Evolutionary conservation across 75 land plant genomes (phyloP), one percentile per base, ranked within the genome.

Genomic region (Chamaecyparis obtusa): DNA sequence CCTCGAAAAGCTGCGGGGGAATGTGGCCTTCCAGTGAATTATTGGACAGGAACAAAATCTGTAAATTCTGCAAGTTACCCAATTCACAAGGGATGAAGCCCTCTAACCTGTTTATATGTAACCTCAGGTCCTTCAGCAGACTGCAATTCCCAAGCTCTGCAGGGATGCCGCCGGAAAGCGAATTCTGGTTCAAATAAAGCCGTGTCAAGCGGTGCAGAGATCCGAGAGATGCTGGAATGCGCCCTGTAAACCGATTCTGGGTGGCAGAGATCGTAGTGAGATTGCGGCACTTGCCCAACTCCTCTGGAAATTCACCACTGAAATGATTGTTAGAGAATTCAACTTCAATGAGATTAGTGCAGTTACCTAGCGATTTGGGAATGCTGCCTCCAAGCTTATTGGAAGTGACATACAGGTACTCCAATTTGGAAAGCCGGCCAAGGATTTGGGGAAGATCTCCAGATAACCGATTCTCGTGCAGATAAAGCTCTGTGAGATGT

Each of bases 191-290:
- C 15, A 96, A 90, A 78, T 93, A 89, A 44, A 96, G 84, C 19
- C 17, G 41, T 0, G 84, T 79, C n/a, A 95, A 93, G 1, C 88
- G 72, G 1, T 85, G 84, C 46, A 96, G 87, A 0, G 71, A 86
- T 11, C 97, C 95, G 43, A 97, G 84, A 49, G 90, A 93, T 27
- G 95, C 57, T 9, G 97, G 97, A n/a, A 96, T 94, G 1, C 19
- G 36, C 5, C 97, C 97, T 5, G 87, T 82, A 54, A 96, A 60
- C 49, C 43, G 86, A 51, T 51, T 51, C 16, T 51, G 16, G 2
- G 55, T 51, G 55, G 55, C 55, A 14, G 55, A 51, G 13, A 51
- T 51, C 55, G 13, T 13, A 15, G 16, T 51, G 16, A 51, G 55
- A 51, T 51, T 51, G 16, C 2, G 78, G 77, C 95, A 94, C 33